These are phyloP conservation scores for Catharanthus roseus DNA, from an alignment of 257 asterid species.

Conservation along the genomic window DNA sequence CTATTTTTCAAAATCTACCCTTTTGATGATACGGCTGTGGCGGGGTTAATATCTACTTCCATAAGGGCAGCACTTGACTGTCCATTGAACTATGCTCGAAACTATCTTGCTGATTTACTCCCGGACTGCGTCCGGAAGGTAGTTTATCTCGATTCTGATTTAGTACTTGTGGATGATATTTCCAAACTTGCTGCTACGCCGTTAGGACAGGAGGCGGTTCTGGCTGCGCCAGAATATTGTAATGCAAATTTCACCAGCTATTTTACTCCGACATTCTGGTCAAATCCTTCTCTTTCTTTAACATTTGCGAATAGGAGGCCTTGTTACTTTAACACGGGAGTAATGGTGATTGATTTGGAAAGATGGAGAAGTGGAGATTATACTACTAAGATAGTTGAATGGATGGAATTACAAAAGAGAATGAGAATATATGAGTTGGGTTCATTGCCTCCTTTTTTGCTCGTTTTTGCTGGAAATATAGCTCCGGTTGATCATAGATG, in stretches of 20 bases:
- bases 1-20: constrained; percentile 53
- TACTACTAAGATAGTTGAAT: constrained; percentile 67
- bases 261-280: constrained; percentile 94
- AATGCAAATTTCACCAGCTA: constrained; percentile 84
- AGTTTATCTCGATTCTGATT: constrained; percentile 88
- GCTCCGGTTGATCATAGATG: constrained; percentile 92
- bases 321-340: constrained; percentile 94
- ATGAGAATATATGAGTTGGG: constrained; percentile 91
- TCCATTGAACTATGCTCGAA: constrained; percentile 90
- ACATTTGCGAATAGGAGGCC: constrained; percentile 62
- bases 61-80: constrained; percentile 89
- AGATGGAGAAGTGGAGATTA: constrained; percentile 69
- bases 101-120: constrained; percentile 75
- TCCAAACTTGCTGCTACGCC: constrained; percentile 73
- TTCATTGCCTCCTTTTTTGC: constrained; percentile 81
- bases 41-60: constrained; percentile 78
- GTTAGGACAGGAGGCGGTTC: constrained; percentile 35
- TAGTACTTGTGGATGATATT: constrained; percentile 82
- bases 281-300: constrained; percentile 72
- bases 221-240: constrained; percentile 96
- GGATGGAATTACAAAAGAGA: constrained; percentile 98
- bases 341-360: constrained; percentile 75
- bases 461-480: constrained; percentile 81
- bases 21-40: constrained; percentile 55
- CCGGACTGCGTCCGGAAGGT: constrained; percentile 44